Percentiles rank a stretch among this genome's conserved stretches.
These are phyloP conservation scores for Atalantia buxifolia DNA, from an alignment of 345 rosid genomes.

Conservation along the genomic window DNA sequence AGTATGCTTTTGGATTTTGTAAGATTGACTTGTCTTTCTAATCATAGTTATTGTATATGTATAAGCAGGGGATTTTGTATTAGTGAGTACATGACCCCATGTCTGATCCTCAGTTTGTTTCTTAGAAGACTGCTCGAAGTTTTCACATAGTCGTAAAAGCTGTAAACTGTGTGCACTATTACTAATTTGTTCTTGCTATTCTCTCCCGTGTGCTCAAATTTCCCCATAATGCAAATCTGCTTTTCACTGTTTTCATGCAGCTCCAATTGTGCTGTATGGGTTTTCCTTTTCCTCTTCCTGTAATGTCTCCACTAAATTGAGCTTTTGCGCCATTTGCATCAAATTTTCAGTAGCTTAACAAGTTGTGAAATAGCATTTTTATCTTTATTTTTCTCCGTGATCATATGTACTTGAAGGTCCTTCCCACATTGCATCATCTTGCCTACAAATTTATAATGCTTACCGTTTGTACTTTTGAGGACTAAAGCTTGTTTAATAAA, in stretches of 20 bases:
- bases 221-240: background rate
- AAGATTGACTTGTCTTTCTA: conserved; percentile 13
- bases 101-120: conserved; percentile 9
- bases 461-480: background rate
- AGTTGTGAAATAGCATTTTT: background rate
- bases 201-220: background rate
- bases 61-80: background rate
- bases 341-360: background rate
- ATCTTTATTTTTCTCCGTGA: background rate
- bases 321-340: background rate
- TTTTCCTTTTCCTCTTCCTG: background rate
- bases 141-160: conserved; percentile 5
- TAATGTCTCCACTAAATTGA: background rate
- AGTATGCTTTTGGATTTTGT: conserved; percentile 23
- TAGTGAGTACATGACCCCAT: background rate
- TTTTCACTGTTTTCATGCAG: background rate
- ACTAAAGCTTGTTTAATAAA: background rate
- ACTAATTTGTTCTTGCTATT: conserved; percentile 2
- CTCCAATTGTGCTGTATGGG: background rate
- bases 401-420: background rate
- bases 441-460: background rate
- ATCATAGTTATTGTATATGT: conserved; percentile 10
- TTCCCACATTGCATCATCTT: background rate
- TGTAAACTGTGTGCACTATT: conserved; percentile 5
- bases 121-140: conserved; percentile 2